phyloP scores from a whole-genome alignment of 2,329 filamentous ascomycete genomes.

The Fusarium beomiforme region DNA sequence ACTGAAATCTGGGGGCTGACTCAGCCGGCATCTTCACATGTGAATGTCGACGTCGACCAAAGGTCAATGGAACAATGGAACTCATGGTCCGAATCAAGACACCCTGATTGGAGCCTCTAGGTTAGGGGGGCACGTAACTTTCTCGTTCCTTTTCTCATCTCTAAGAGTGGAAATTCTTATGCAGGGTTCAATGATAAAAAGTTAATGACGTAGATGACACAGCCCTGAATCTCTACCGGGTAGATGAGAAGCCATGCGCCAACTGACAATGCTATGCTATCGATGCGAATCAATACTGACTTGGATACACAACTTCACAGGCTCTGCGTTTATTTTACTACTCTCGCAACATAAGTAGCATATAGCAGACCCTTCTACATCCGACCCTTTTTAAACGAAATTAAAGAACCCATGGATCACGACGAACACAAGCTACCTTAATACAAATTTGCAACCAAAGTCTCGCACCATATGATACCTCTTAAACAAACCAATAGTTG shows the following conservation, averaged over 20 bases:
- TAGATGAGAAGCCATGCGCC: background rate
- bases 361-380: too few relatives aligned
- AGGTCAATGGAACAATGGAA: background rate
- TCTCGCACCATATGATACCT: too few relatives aligned
- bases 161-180: background rate
- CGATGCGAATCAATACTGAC: background rate
- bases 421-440: too few relatives aligned
- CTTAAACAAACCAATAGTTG: too few relatives aligned
- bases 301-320: fast-evolving
- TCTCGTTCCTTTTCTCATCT: background rate
- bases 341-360: too few relatives aligned
- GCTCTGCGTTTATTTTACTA: background rate
- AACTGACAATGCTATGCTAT: background rate
- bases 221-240: background rate
- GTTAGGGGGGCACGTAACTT: background rate
- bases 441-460: too few relatives aligned
- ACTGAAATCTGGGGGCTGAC: constrained; percentile 13
- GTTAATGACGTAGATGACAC: background rate
- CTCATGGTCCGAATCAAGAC: background rate
- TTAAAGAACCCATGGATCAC: too few relatives aligned
- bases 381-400: too few relatives aligned
- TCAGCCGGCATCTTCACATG: constrained; percentile 29
- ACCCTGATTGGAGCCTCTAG: background rate
- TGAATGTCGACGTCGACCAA: background rate
- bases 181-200: background rate